Base-by-base conservation (phyloP, 129 eudicot genomes). In the Dittrichia graveolens region DNA sequence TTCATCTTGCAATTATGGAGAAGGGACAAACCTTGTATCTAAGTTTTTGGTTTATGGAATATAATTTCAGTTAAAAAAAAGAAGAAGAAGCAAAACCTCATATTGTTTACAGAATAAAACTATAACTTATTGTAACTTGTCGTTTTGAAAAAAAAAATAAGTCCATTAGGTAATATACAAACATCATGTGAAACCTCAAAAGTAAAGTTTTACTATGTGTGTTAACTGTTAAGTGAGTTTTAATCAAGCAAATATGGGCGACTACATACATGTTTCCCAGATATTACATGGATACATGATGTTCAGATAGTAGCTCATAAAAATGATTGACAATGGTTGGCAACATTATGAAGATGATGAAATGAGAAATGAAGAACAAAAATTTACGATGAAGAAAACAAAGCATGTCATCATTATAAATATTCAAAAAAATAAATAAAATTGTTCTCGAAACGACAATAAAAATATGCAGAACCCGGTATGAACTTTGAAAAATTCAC, bases 401-500 rank as follows among this genome's bases (percentile, higher is more conserved):
- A 65, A 16, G 40, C 56, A 52, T 38, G 7, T 40, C 47, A 11
- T 8, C 24, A 16, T 0, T 31, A 39, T 42, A 24, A 71, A 61
- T 38, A 48, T 15, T 52, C 15, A 5, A 19, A 42, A 65, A 79
- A 55, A 52, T 35, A 55, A 54, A 52, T 59, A 31, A 7, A 58
- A 45, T 64, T 39, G 50, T 61, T 75, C 78, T 73, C 83, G 61
- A 35, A 63, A 72, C 41, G 59, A 84, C 63, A 80, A 38, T 59
- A 74, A 60, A 65, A 46, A 65, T 74, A 61, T 61, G 75, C 67
- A 75, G 31, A 66, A 57, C n/a, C 84, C 74, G 62, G 75, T 74
- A 83, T 74, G 18, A 79, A 76, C 68, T 71, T 67, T 8, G 37
- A 67, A 66, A 70, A 79, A 79, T 38, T 64, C 73, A 73, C 78